Evolutionary conservation across 805 yeast genomes (phyloP), one percentile per base, ranked within the genome.

Genomic region (Saturnispora saitoi): DNA sequence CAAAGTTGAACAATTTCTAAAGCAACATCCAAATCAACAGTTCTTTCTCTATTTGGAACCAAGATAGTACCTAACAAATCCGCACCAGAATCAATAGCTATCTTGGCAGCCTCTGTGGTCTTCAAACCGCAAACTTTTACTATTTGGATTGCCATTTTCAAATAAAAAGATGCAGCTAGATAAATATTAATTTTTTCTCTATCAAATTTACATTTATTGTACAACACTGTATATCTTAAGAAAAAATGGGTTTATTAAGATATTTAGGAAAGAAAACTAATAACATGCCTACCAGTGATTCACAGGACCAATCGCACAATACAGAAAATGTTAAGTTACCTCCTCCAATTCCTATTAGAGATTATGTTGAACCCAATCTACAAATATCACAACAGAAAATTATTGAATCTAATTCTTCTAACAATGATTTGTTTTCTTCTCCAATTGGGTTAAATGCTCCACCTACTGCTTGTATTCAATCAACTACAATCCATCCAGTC

Each of bases 51-150:
- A 20, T 76, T 76, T 0, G 97, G 98, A 2, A 89, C 98, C 61
- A 93, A 63, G 28, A 93, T 93, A 55, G 86, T 78, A 1, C 99
- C 99, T 2, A 91, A 58, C 37, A 87, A 63, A 54, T 84, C 77
- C 0, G 97, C 90, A 0, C 95, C 95, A 6, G 70, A 53, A 0
- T 75, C 77, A 0, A 89, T 66, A 0, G 96, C 96, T 4, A 57
- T 59, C n/a, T 65, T 52, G 0, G 96, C 97, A 0, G 86, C 86
- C 42, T 80, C 83, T 0, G 65, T 61, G 2, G 83, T 71, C 54
- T 77, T 76, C 20, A 91, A 62, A 0, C 99, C 99, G 63, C 99
- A 91, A 4, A 91, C 80, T 60, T 91, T 91, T 4, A 85, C 84
- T n/a, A 86, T 37, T n/a, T 58, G 55, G 4, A 38, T 30, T 2